These are phyloP conservation scores for Taphrina deformans DNA, from an alignment of 1,139 yeast genomes.

Conservation along the genomic window DNA sequence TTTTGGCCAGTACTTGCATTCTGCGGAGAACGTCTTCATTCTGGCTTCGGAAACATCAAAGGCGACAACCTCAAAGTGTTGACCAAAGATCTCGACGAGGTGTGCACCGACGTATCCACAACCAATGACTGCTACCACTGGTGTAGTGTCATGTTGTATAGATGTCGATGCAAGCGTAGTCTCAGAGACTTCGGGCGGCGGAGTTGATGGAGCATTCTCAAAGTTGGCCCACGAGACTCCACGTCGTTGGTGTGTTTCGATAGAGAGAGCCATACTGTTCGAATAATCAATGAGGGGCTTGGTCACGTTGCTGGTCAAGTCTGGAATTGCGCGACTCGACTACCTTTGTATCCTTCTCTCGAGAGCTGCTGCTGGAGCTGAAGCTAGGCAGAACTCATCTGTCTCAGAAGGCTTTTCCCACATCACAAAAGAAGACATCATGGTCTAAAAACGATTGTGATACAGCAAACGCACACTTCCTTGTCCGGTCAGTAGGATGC, in stretches of 20 bases:
- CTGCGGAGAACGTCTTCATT: constrained; percentile 5
- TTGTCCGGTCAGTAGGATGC: background rate
- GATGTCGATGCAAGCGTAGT: background rate
- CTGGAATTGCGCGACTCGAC: background rate
- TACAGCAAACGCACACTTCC: background rate
- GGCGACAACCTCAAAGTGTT: constrained; percentile 18
- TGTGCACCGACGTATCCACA: constrained; percentile 18
- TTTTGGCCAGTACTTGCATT: constrained; percentile 13
- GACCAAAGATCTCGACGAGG: constrained; percentile 16
- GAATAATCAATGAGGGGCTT: background rate
- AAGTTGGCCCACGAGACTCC: constrained; percentile 1
- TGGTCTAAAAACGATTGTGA: background rate
- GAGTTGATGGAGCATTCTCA: constrained; percentile 17
- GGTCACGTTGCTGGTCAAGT: background rate
- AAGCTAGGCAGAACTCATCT: no score
- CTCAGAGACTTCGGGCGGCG: constrained; percentile 9
- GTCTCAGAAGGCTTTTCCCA: background rate
- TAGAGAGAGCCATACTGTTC: background rate
- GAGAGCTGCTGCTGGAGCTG: no score
- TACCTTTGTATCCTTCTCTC: background rate
- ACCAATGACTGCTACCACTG: constrained; percentile 22
- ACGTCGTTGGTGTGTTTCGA: background rate
- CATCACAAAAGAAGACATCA: background rate
- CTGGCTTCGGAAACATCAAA: constrained; percentile 6
- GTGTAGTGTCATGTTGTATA: background rate